Evolutionary conservation across 768 basidiomycete species (phyloP).

Genomic region (Zangia roseola): DNA sequence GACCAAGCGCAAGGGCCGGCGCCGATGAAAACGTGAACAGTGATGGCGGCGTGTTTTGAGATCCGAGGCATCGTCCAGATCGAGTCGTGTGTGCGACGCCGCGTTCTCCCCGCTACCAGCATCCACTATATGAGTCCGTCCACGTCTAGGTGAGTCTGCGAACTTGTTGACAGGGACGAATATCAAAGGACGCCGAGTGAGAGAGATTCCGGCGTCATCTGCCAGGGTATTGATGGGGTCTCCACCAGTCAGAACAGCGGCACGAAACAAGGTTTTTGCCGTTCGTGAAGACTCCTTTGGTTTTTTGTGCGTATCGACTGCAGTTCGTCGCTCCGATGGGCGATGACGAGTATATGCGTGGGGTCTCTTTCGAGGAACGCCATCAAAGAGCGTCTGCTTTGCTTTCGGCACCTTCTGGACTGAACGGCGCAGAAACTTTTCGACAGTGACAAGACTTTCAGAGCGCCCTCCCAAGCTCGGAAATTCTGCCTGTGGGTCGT

Average conservation of each 20-base stretch:
- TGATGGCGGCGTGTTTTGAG: constrained; percentile 1
- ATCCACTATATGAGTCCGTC: neutral
- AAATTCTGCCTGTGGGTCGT: neutral
- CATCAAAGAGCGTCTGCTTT: neutral
- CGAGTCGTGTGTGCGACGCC: neutral
- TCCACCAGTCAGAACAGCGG: constrained; percentile 25
- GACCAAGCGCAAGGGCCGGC: constrained; percentile 22
- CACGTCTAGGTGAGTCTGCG: neutral
- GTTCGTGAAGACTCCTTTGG: constrained; percentile 1
- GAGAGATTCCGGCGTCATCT: constrained; percentile 8
- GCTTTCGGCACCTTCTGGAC: neutral
- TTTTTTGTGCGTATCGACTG: neutral
- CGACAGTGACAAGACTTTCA: constrained; percentile 23
- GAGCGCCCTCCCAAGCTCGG: neutral
- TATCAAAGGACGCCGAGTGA: constrained; percentile 23
- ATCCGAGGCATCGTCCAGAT: neutral
- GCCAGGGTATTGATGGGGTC: constrained; percentile 21
- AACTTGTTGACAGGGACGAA: constrained; percentile 30
- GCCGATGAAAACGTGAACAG: neutral
- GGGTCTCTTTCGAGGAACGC: neutral
- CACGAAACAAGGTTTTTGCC: constrained; percentile 22
- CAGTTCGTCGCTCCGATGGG: neutral
- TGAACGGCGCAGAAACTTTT: constrained; percentile 22
- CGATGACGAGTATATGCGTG: constrained; percentile 22
- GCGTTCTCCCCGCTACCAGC: neutral